phyloP scores from a whole-genome alignment of 1,284 basidiomycete genomes.

The Pulchroboletus neoregius region DNA sequence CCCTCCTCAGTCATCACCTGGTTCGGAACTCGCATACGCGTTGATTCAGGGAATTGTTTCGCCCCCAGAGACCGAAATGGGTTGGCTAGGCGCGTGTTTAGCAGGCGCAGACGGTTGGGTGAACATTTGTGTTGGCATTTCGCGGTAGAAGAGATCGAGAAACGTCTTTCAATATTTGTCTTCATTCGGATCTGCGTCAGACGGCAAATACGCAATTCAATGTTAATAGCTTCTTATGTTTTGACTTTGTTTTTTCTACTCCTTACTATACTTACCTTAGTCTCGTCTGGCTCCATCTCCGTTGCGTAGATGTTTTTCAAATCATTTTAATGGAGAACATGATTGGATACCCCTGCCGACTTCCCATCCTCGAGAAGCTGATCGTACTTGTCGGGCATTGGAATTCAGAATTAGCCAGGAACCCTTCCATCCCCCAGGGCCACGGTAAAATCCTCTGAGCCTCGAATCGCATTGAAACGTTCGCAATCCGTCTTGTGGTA shows the following conservation, averaged over 20 bases:
- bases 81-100: slow-evolving; percentile 88
- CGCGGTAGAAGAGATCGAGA: slow-evolving; percentile 21
- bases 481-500: background rate
- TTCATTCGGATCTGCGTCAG: background rate
- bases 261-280: slow-evolving; percentile 1
- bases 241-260: background rate
- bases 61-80: slow-evolving; percentile 85
- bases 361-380: slow-evolving; percentile 2
- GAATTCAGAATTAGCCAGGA: background rate
- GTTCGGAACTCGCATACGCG: slow-evolving; percentile 56
- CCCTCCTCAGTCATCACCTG: slow-evolving; percentile 37
- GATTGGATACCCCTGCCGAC: slow-evolving; percentile 5
- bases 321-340: slow-evolving; percentile 9
- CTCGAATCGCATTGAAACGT: background rate
- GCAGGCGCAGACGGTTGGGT: slow-evolving; percentile 95
- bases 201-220: background rate
- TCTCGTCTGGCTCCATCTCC: slow-evolving; percentile 1
- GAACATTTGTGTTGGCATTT: slow-evolving; percentile 74
- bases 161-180: background rate
- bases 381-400: background rate
- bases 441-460: background rate
- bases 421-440: background rate
- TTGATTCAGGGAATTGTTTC: slow-evolving; percentile 85
- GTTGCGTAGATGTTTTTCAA: slow-evolving; percentile 5
- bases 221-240: background rate